Conservation (phyloP, 148 eudicot genomes). For the Diospyros lotus region DNA sequence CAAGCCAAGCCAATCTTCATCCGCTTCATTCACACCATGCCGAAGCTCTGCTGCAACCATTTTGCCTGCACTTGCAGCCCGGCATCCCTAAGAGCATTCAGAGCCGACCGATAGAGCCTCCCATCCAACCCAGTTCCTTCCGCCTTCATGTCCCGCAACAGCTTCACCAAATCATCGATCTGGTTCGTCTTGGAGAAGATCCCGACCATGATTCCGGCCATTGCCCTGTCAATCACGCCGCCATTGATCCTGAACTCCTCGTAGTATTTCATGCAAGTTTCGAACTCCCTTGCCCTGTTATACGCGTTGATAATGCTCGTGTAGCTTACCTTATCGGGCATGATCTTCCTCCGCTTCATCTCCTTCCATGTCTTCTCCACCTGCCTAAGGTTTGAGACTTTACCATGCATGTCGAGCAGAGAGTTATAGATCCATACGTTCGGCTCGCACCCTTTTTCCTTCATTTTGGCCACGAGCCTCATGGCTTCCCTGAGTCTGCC, state of each 20-base stretch:
- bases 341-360: conserved; percentile 70
- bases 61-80: conserved; percentile 61
- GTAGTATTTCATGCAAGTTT: conserved; percentile 45
- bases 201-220: conserved; percentile 92
- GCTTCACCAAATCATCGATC: conserved; percentile 65
- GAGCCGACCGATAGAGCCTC: conserved; percentile 68
- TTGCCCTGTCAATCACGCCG: conserved; percentile 60
- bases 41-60: conserved; percentile 53
- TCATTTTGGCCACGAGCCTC: conserved; percentile 85
- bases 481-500: conserved; percentile 66
- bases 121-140: conserved; percentile 61
- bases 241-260: conserved; percentile 63
- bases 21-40: no score
- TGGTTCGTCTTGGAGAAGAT: conserved; percentile 67
- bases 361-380: conserved; percentile 92
- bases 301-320: conserved; percentile 76
- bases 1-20: no score
- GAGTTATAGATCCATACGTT: conserved; percentile 92
- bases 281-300: conserved; percentile 56
- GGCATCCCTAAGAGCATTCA: conserved; percentile 76
- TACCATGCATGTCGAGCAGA: conserved; percentile 71
- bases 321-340: conserved; percentile 69
- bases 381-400: conserved; percentile 49
- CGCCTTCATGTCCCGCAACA: conserved; percentile 63
- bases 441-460: conserved; percentile 72